Evolutionary conservation across 495 filamentous ascomycete genomes (phyloP).

Genomic region (Hypoxylon fragiforme): DNA sequence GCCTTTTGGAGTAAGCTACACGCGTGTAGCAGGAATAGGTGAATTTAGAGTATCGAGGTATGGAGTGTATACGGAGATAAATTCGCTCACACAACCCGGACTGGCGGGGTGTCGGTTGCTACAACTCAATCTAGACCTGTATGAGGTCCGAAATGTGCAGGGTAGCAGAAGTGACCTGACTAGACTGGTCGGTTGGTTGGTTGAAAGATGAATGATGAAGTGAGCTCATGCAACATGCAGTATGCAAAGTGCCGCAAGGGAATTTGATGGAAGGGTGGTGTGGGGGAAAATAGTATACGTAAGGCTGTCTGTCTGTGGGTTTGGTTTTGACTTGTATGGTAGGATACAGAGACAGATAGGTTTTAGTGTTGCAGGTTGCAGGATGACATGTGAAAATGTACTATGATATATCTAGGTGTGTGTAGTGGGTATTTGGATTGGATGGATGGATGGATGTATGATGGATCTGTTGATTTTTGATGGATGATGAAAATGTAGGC

Average conservation of each 20-base stretch:
- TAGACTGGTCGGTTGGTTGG: slow-evolving; percentile 12
- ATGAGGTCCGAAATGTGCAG: slow-evolving; percentile 3
- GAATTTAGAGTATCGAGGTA: background rate
- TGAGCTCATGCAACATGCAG: background rate
- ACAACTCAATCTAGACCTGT: slow-evolving; percentile 5
- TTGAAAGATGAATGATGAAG: too few species aligned
- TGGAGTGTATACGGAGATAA: background rate
- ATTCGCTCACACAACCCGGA: slow-evolving; percentile 21
- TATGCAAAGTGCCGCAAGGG: slow-evolving; percentile 9
- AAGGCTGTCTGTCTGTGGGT: too few species aligned
- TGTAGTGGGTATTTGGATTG: too few species aligned
- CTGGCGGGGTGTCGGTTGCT: slow-evolving; percentile 14
- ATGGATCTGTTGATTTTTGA: too few species aligned
- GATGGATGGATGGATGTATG: too few species aligned
- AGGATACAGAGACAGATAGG: too few species aligned
- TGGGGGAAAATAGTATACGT: slow-evolving; percentile 6
- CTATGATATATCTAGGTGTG: too few species aligned
- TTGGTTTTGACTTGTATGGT: too few species aligned
- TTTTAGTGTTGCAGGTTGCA: too few species aligned
- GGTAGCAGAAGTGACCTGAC: slow-evolving; percentile 2
- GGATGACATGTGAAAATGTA: too few species aligned
- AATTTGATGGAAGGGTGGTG: background rate
- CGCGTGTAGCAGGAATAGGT: background rate
- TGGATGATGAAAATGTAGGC: too few species aligned
- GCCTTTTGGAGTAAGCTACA: background rate